Evolutionary conservation across 2,329 filamentous ascomycete species (phyloP), one percentile per base, ranked within the genome.

Genomic region (Cylindrodendrum hubeiense): DNA sequence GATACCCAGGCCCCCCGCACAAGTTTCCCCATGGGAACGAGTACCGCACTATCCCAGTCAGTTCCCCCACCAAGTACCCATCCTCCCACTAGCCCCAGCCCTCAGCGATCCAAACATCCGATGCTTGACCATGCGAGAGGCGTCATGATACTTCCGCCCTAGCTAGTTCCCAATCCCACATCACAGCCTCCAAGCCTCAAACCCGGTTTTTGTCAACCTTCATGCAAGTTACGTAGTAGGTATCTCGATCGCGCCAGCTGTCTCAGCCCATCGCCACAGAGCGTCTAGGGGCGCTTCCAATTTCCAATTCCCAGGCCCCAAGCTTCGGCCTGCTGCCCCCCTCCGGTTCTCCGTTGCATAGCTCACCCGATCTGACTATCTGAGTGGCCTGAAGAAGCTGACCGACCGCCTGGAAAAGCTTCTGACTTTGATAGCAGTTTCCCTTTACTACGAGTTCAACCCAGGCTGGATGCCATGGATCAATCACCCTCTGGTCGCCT

Each of bases 101-200:
- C 49, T 58, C 53, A 55, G 57, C 57, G 62, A 65, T 28, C 57
- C 34, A 28, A 64, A 74, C 69, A 74, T 71, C 70, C 67, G 72
- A 73, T 74, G 64, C 67, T 65, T 34, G 57, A 65, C 53, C 68
- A 55, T 61, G 55, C 60, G 65, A 47, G 58, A 51, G 59, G 70
- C 72, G 68, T 74, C 70, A 73, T 70, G 71, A 74, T 70, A 74
- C 70, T 71, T 69, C 64, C 41, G 15, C 51, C 51, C 47, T 50
- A 50, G 47, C 37, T 33, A 50, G n/a, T 50, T 50, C 15, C 47
- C 47, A 26, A 33, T 50, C 28, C 33, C 26, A 33, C 47, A 50
- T 33, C 44, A 65, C 55, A 47, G 57, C 60, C 65, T 60, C 26
- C 47, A 28, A 50, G 47, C 28, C n/a, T 52, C 44, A 55, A 47